Conservation (phyloP, 2,329 filamentous ascomycete genomes). For the Cladosporium sp. region DNA sequence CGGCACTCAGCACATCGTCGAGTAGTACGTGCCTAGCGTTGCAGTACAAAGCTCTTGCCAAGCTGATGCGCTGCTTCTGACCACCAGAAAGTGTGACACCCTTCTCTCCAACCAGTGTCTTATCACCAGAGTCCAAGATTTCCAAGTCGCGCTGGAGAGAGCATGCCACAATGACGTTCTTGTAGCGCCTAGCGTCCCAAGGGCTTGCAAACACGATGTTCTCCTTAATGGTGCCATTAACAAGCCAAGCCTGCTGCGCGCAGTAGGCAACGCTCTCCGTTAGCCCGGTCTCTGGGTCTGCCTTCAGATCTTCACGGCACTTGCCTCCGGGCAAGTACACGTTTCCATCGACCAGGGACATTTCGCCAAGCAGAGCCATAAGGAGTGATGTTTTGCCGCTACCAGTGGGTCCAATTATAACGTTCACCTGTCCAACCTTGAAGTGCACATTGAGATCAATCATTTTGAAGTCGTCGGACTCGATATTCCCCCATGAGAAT, state of each 20-base stretch:
- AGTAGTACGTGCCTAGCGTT: slow-evolving; percentile 86
- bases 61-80: slow-evolving; percentile 94
- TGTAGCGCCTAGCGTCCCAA: slow-evolving; percentile 77
- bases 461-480: slow-evolving; percentile 58
- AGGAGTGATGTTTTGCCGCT: slow-evolving; percentile 93
- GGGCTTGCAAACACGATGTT: slow-evolving; percentile 89
- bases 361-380: slow-evolving; percentile 94
- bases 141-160: slow-evolving; percentile 86
- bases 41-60: slow-evolving; percentile 96
- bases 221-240: slow-evolving; percentile 91
- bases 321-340: slow-evolving; percentile 82
- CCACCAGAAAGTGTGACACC: slow-evolving; percentile 94
- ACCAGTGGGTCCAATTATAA: slow-evolving; percentile 88
- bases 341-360: slow-evolving; percentile 76
- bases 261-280: slow-evolving; percentile 94
- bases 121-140: slow-evolving; percentile 86
- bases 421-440: slow-evolving; percentile 78
- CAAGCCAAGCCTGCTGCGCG: slow-evolving; percentile 92
- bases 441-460: slow-evolving; percentile 82
- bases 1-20: slow-evolving; percentile 92
- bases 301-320: slow-evolving; percentile 77
- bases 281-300: slow-evolving; percentile 77
- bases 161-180: slow-evolving; percentile 83
- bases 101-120: slow-evolving; percentile 93
- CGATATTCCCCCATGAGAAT: slow-evolving; percentile 77